These are phyloP conservation scores for Firmiana major DNA, from an alignment of 345 rosid genomes.

Conservation along the genomic window DNA sequence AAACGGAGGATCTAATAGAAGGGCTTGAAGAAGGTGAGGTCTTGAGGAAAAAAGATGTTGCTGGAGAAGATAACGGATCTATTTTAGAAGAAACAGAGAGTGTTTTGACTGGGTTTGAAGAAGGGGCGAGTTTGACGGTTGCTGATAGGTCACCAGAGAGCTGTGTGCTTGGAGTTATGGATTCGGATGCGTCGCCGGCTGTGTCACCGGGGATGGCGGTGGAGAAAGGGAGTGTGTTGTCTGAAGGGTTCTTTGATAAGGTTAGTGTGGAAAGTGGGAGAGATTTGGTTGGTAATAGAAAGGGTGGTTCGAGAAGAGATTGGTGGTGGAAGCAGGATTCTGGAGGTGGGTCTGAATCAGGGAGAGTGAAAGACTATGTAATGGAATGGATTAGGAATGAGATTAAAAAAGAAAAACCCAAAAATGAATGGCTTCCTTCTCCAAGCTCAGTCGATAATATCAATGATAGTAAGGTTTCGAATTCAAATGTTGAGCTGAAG, in stretches of 20 bases:
- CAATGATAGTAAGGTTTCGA: slow-evolving; percentile 18
- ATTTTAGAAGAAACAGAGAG: slow-evolving; percentile 67
- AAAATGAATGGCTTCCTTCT: slow-evolving; percentile 40
- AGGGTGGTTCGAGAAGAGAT: slow-evolving; percentile 49
- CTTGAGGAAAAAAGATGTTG: slow-evolving; percentile 21
- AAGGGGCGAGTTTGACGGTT: slow-evolving; percentile 24
- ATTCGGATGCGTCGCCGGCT: slow-evolving; percentile 34
- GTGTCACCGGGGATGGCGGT: slow-evolving; percentile 38
- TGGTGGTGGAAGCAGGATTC: slow-evolving; percentile 86
- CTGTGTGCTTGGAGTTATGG: slow-evolving; percentile 35
- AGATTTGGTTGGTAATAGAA: slow-evolving; percentile 31
- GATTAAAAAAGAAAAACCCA: slow-evolving; percentile 66
- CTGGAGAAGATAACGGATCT: slow-evolving; percentile 59
- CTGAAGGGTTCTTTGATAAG: slow-evolving; percentile 42
- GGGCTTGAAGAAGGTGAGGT: slow-evolving; percentile 32
- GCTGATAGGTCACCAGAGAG: slow-evolving; percentile 52
- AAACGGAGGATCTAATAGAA: slow-evolving; percentile 40
- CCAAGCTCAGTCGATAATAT: slow-evolving; percentile 22
- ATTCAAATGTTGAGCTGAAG: slow-evolving; percentile 35
- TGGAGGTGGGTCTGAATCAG: slow-evolving; percentile 55
- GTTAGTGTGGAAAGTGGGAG: slow-evolving; percentile 41
- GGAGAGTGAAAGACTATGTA: slow-evolving; percentile 68
- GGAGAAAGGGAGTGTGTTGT: slow-evolving; percentile 43
- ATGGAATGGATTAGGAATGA: slow-evolving; percentile 84
- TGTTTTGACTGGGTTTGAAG: slow-evolving; percentile 53